phyloP scores from a whole-genome alignment of 139 green algal genomes.

The Micractinium sp. region DNA sequence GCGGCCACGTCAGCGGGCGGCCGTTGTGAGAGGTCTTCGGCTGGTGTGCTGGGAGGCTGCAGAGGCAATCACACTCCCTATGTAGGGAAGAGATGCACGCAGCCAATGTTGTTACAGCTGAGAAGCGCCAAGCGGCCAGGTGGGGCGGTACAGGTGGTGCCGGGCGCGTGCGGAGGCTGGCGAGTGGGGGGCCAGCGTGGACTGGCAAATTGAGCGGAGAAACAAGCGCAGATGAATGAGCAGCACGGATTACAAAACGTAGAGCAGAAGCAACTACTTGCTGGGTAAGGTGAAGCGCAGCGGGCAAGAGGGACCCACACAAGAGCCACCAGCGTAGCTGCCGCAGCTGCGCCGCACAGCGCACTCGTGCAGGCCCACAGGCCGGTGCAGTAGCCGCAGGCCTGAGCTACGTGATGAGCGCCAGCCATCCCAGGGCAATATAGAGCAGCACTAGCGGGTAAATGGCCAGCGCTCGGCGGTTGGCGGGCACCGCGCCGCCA shows the following conservation, averaged over 20 bases:
- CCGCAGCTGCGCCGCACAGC: not conserved
- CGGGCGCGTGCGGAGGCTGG: too few relatives aligned
- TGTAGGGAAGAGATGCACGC: too few relatives aligned
- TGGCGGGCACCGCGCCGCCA: slow-evolving; percentile 72
- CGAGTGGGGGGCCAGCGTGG: too few relatives aligned
- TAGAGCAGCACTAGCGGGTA: slow-evolving; percentile 96
- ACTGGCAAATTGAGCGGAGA: too few relatives aligned
- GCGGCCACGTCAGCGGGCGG: too few relatives aligned
- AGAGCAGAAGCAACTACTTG: not conserved
- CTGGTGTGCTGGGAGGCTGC: too few relatives aligned
- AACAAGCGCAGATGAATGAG: not conserved
- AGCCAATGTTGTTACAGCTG: too few relatives aligned
- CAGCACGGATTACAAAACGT: not conserved
- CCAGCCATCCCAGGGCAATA: slow-evolving; percentile 82
- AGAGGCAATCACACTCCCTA: too few relatives aligned
- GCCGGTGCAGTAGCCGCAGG: not conserved
- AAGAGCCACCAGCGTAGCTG: not conserved
- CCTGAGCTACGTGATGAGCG: slow-evolving; percentile 69
- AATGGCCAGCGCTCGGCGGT: slow-evolving; percentile 83
- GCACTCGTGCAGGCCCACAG: not conserved
- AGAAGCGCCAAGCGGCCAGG: too few relatives aligned
- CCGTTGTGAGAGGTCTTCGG: too few relatives aligned
- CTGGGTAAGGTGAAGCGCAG: not conserved
- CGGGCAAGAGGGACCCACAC: not conserved
- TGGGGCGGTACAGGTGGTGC: too few relatives aligned